phyloP scores from a whole-genome alignment of 257 asterid genomes.

The Ilex aquifolium region DNA sequence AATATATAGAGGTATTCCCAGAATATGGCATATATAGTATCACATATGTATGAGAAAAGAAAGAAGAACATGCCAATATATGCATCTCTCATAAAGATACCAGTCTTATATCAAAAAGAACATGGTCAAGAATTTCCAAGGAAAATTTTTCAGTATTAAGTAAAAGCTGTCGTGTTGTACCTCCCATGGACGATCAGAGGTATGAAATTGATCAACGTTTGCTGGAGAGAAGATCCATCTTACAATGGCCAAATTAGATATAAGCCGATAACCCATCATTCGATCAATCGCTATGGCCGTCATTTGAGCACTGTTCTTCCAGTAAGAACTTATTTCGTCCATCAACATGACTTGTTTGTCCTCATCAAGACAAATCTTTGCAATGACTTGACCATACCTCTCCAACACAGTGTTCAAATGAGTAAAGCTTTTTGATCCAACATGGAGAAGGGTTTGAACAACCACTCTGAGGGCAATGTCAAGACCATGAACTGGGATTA shows the following conservation, averaged over 20 bases:
- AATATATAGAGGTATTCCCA: too few species aligned
- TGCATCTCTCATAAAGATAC: background rate
- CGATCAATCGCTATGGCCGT: constrained; percentile 87
- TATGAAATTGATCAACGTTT: constrained; percentile 69
- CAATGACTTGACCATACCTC: constrained; percentile 88
- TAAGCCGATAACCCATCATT: constrained; percentile 98
- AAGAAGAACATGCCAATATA: background rate
- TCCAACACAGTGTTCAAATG: constrained; percentile 95
- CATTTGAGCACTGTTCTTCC: constrained; percentile 91
- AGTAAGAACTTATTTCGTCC: constrained; percentile 77
- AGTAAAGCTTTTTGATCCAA: constrained; percentile 96
- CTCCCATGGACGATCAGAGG: constrained; percentile 97
- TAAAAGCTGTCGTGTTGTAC: constrained; percentile 26
- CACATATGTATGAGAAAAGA: background rate
- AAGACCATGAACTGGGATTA: constrained; percentile 70
- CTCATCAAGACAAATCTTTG: constrained; percentile 76
- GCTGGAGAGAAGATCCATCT: constrained; percentile 84
- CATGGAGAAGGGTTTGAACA: constrained; percentile 80
- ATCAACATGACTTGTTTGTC: constrained; percentile 84
- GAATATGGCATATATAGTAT: too few species aligned
- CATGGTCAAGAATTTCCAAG: too few species aligned
- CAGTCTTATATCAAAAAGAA: background rate
- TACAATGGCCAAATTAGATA: constrained; percentile 87
- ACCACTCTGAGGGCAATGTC: constrained; percentile 73
- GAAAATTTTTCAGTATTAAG: background rate